Conservation (phyloP, 2,329 filamentous ascomycete species). For the Scytalidium sp. region DNA sequence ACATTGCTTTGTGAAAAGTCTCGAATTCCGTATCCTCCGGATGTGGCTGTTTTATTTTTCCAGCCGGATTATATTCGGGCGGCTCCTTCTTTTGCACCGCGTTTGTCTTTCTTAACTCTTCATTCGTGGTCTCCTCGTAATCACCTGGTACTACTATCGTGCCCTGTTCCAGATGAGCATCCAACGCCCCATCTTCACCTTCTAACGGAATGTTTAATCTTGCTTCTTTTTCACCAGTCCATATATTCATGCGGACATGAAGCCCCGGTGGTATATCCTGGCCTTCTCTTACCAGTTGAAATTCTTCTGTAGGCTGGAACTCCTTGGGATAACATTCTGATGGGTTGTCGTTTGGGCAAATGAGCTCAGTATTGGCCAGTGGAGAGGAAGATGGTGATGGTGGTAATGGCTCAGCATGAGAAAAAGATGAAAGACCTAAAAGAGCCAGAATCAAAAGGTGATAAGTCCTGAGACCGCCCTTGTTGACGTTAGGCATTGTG, state of each 20-base stretch:
- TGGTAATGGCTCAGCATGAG: constrained; percentile 15
- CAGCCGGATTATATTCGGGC: constrained; percentile 54
- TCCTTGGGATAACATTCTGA: constrained; percentile 64
- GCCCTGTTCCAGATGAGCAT: constrained; percentile 49
- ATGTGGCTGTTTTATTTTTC: constrained; percentile 52
- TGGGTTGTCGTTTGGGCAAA: constrained; percentile 60
- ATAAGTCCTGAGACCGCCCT: not conserved
- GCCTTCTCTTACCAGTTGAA: constrained; percentile 60
- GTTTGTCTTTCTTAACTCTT: constrained; percentile 7
- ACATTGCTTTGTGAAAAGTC: constrained; percentile 45
- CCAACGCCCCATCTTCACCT: constrained; percentile 42
- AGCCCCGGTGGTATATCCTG: constrained; percentile 64
- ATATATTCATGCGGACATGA: constrained; percentile 64
- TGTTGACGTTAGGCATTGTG: not conserved
- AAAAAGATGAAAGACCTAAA: constrained; percentile 18
- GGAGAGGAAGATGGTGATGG: constrained; percentile 18
- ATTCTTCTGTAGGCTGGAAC: constrained; percentile 63
- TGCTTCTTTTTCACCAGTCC: constrained; percentile 62
- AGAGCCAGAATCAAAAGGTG: constrained; percentile 19
- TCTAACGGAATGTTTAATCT: constrained; percentile 57
- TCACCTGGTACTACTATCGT: constrained; percentile 19
- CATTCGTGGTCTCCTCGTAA: constrained; percentile 10
- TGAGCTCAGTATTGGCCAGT: constrained; percentile 47
- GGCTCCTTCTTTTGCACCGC: constrained; percentile 36
- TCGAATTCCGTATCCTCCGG: constrained; percentile 28